phyloP scores from a whole-genome alignment of 140 eudicot species.

The Flaveria floridana region DNA sequence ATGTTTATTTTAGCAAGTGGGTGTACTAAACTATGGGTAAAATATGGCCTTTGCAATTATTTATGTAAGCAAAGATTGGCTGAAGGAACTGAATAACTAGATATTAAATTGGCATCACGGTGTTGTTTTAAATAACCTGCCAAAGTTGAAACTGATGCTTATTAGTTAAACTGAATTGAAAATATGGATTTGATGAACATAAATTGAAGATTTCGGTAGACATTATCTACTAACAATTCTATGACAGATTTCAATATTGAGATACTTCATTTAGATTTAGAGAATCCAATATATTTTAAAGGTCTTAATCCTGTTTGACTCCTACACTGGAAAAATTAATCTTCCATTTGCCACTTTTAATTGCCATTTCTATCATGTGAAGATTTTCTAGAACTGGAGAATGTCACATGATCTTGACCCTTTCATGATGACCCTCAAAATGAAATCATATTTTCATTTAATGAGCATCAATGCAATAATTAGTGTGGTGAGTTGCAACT shows the following conservation, averaged over 20 bases:
- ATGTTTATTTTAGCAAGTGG: no score
- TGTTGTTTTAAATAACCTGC: neutral
- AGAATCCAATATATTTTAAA: neutral
- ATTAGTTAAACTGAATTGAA: conserved; percentile 5
- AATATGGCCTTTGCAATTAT: neutral
- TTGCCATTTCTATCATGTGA: neutral
- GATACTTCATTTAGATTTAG: neutral
- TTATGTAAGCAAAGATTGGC: neutral
- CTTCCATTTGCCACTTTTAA: neutral
- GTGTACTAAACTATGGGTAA: no score
- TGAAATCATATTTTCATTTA: neutral
- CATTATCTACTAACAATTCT: neutral
- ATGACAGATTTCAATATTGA: conserved; percentile 10
- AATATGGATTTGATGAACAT: neutral
- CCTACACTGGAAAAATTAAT: neutral
- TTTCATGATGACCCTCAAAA: neutral
- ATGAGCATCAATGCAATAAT: neutral
- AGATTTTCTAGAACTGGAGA: neutral
- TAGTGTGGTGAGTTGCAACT: neutral
- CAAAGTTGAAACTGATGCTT: conserved; percentile 6
- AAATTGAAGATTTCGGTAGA: neutral
- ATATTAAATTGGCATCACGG: neutral
- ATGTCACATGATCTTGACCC: neutral
- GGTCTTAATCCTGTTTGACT: neutral
- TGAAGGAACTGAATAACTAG: neutral